Evolutionary conservation across 83 land plant genomes (phyloP).

Genomic region (Isoetes engelmannii): DNA sequence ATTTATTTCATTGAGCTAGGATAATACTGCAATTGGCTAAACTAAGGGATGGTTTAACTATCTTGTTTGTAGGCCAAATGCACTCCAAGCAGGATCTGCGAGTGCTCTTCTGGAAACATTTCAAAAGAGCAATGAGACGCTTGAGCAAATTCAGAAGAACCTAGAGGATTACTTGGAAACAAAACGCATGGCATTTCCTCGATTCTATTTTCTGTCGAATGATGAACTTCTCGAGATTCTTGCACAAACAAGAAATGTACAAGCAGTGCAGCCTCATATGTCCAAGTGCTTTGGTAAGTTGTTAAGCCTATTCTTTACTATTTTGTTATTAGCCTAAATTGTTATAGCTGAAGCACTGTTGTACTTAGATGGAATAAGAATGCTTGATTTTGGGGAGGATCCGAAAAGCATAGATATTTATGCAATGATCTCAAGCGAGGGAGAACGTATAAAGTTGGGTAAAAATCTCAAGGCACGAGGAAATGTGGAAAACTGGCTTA

Average conservation of each 20-base stretch:
- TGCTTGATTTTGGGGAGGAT: constrained; percentile 41
- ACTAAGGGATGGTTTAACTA: neutral
- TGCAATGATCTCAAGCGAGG: constrained; percentile 41
- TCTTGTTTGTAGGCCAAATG: constrained; percentile 25
- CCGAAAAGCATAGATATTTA: constrained; percentile 37
- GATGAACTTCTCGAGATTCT: constrained; percentile 39
- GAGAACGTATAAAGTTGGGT: constrained; percentile 23
- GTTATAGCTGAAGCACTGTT: too few relatives aligned
- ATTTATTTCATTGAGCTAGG: too few relatives aligned
- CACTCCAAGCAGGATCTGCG: constrained; percentile 31
- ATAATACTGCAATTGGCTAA: too few relatives aligned
- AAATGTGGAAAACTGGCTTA: constrained; percentile 43
- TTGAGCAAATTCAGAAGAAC: constrained; percentile 37
- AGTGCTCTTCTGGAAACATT: constrained; percentile 29
- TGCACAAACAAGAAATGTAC: constrained; percentile 38
- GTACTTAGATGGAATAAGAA: constrained; percentile 31
- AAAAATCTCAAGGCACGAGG: constrained; percentile 38
- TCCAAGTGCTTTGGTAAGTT: constrained; percentile 36
- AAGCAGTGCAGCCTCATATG: constrained; percentile 42
- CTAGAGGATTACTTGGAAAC: constrained; percentile 38
- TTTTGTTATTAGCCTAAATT: neutral
- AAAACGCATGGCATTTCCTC: constrained; percentile 40
- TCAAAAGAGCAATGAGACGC: constrained; percentile 35
- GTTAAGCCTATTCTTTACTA: neutral
- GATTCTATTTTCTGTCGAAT: constrained; percentile 35